Evolutionary conservation across 2,329 filamentous ascomycete species (phyloP).

Genomic region (Fusarium pininemorale): DNA sequence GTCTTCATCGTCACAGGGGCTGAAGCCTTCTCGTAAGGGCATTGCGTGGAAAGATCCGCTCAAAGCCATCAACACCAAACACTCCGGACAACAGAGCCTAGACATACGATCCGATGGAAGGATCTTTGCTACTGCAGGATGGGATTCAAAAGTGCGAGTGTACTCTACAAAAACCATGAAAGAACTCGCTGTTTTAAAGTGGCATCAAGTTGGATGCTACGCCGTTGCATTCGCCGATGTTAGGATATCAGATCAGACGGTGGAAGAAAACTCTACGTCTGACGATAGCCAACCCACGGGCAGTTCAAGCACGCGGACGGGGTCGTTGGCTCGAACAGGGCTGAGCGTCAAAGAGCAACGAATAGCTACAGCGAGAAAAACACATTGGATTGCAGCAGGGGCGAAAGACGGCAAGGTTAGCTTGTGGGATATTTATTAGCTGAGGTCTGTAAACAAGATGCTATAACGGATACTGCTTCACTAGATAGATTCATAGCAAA

Average conservation of each 20-base stretch:
- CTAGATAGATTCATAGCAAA: not conserved
- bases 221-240: conserved; percentile 75
- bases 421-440: conserved; percentile 90
- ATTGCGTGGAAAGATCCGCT: conserved; percentile 58
- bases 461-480: not conserved
- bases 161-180: conserved; percentile 84
- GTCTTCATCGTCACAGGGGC: not conserved
- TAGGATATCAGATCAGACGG: conserved; percentile 2
- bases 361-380: conserved; percentile 69
- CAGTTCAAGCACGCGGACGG: not conserved
- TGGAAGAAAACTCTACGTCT: not conserved
- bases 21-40: conserved; percentile 21
- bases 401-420: conserved; percentile 96
- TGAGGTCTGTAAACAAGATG: not conserved
- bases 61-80: conserved; percentile 78
- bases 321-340: conserved; percentile 6
- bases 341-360: conserved; percentile 68
- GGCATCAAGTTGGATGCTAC: conserved; percentile 91
- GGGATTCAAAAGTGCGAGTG: conserved; percentile 84
- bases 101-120: conserved; percentile 80
- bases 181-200: conserved; percentile 91
- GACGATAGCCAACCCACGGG: not conserved
- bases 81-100: conserved; percentile 88
- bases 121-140: conserved; percentile 90
- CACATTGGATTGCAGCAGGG: conserved; percentile 90